Evolutionary conservation across 768 basidiomycete genomes (phyloP).

Genomic region (Nidula microcarpa): DNA sequence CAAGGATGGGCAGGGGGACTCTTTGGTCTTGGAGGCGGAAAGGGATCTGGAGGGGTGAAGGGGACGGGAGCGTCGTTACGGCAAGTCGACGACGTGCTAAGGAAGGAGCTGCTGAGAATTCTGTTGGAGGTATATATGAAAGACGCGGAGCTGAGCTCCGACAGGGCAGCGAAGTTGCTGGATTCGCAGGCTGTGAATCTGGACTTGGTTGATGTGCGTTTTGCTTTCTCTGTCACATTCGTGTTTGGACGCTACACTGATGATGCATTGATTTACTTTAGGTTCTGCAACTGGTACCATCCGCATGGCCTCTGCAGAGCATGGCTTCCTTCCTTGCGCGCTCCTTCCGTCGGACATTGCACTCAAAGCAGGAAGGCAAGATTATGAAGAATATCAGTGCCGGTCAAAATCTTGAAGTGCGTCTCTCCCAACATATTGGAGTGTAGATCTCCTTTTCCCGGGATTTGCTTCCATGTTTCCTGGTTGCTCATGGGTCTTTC

Average conservation of each 20-base stretch:
- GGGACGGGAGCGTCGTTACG: conserved; percentile 24
- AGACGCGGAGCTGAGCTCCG: conserved; percentile 50
- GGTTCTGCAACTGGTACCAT: conserved; percentile 66
- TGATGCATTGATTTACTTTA: conserved; percentile 19
- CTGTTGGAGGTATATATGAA: conserved; percentile 82
- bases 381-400: conserved; percentile 77
- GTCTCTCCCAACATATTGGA: no score
- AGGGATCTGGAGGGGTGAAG: conserved; percentile 6
- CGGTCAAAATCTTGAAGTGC: conserved; percentile 74
- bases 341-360: conserved; percentile 73
- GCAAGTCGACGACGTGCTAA: conserved; percentile 43
- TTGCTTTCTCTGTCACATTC: background rate
- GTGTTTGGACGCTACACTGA: background rate
- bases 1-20: conserved; percentile 50
- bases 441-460: conserved; percentile 4
- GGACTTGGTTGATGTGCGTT: conserved; percentile 71
- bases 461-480: background rate
- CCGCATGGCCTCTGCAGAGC: conserved; percentile 69
- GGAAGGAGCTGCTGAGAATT: conserved; percentile 60
- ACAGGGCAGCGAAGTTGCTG: conserved; percentile 64
- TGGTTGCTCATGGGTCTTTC: background rate
- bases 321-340: conserved; percentile 78
- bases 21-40: conserved; percentile 6
- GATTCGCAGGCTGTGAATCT: conserved; percentile 79
- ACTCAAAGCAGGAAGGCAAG: conserved; percentile 64